Evolutionary conservation across 225 moss, liverwort and hornwort genomes (phyloP).

Genomic region (Bryum argenteum): DNA sequence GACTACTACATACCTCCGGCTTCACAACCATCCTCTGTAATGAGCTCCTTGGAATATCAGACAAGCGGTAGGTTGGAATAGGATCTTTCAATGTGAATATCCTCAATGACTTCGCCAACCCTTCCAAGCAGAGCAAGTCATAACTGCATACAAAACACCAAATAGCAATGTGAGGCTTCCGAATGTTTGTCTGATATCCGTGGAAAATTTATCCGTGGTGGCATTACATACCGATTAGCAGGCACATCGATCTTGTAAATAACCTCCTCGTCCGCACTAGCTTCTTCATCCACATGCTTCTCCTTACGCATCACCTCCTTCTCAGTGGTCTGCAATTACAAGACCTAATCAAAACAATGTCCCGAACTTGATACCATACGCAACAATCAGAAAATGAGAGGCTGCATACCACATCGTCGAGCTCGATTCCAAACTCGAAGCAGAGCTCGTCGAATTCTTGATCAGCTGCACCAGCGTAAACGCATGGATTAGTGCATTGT

Average conservation of each 20-base stretch:
- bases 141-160: constrained; percentile 56
- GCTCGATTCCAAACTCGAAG: constrained; percentile 96
- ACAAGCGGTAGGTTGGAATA: constrained; percentile 65
- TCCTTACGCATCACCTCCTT: constrained; percentile 90
- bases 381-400: not conserved
- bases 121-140: constrained; percentile 93
- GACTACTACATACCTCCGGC: constrained; percentile 61
- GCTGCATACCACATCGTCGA: constrained; percentile 87
- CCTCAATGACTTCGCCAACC: constrained; percentile 79
- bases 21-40: constrained; percentile 79
- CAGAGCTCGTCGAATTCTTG: constrained; percentile 89
- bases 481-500: constrained; percentile 1
- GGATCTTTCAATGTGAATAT: constrained; percentile 80
- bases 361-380: no score
- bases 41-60: constrained; percentile 45
- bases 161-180: not conserved
- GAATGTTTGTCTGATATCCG: not conserved
- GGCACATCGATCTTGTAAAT: constrained; percentile 99
- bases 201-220: not conserved
- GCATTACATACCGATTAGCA: constrained; percentile 73
- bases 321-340: constrained; percentile 72
- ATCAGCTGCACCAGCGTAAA: constrained; percentile 65
- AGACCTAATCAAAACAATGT: no score
- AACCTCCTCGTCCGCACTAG: constrained; percentile 62
- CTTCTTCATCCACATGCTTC: constrained; percentile 80